Percentiles rank a stretch among this genome's conserved stretches.
These are phyloP conservation scores for Candida silvicultrix DNA, from an alignment of 805 yeast species.

Conservation along the genomic window DNA sequence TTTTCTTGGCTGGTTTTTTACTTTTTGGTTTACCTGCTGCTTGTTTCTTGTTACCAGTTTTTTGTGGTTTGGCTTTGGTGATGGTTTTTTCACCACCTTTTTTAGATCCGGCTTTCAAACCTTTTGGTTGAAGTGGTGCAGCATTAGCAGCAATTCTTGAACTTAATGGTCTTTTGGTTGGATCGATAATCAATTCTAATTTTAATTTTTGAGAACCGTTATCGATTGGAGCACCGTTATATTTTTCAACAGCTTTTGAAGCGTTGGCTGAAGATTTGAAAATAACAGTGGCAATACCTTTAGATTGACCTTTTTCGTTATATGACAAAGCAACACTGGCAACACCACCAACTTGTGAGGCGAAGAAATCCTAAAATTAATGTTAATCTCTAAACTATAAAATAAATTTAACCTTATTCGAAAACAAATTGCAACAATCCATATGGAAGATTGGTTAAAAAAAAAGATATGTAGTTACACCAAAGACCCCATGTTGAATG, in stretches of 20 bases:
- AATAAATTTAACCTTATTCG: too few relatives aligned
- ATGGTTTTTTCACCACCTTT: conserved; percentile 12
- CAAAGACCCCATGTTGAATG: background rate
- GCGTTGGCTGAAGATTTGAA: conserved; percentile 71
- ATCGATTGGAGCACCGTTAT: conserved; percentile 92
- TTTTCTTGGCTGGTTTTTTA: conserved; percentile 53
- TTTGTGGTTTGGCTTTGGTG: conserved; percentile 6
- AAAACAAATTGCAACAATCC: too few relatives aligned
- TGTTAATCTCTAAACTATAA: background rate
- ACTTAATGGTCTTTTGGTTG: conserved; percentile 67
- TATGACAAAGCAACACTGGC: conserved; percentile 63
- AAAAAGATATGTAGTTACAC: background rate
- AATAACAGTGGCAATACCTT: conserved; percentile 84
- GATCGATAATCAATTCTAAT: conserved; percentile 80
- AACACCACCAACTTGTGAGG: conserved; percentile 83
- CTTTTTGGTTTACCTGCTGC: conserved; percentile 20
- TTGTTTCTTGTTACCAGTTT: conserved; percentile 6
- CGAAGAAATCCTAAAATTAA: conserved; percentile 71
- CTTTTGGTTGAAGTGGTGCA: conserved; percentile 12
- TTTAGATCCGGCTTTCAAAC: conserved; percentile 9
- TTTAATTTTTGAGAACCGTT: conserved; percentile 73
- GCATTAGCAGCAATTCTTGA: conserved; percentile 60
- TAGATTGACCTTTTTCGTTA: conserved; percentile 83
- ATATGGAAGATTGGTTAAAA: background rate
- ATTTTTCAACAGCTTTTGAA: conserved; percentile 68